Percentiles rank a stretch among this genome's conserved stretches.
Conservation (phyloP, 805 yeast species). For the Spathaspora arborariae region DNA sequence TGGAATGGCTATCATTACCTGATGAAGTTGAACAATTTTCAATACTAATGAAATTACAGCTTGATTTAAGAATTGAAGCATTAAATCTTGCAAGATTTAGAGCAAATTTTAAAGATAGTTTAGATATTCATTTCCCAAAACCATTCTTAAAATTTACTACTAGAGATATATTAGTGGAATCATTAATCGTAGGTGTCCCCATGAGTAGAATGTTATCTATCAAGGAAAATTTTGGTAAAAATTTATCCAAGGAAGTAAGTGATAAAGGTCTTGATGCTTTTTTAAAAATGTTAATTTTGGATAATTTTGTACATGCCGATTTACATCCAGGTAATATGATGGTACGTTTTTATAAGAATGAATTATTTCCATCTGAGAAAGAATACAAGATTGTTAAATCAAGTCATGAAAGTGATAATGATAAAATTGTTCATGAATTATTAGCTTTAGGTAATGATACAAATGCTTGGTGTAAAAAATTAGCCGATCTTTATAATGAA, state of each 20-base stretch:
- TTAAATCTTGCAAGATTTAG: constrained; percentile 70
- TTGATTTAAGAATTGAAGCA: constrained; percentile 89
- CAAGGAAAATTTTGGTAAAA: constrained; percentile 41
- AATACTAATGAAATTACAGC: constrained; percentile 78
- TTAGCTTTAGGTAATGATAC: constrained; percentile 27
- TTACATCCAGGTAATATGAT: constrained; percentile 95
- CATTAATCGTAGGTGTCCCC: constrained; percentile 77
- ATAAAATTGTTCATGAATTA: constrained; percentile 41
- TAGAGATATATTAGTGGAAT: constrained; percentile 77
- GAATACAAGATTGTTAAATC: constrained; percentile 41
- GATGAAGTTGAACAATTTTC: constrained; percentile 90
- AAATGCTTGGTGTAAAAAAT: constrained; percentile 42
- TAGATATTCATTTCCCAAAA: constrained; percentile 74
- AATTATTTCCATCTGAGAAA: constrained; percentile 36
- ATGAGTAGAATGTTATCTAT: constrained; percentile 65
- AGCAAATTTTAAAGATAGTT: constrained; percentile 54
- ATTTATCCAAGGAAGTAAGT: constrained; percentile 63
- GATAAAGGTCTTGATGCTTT: constrained; percentile 89
- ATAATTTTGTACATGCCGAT: constrained; percentile 95
- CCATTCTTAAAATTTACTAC: constrained; percentile 66
- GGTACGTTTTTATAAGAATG: constrained; percentile 60
- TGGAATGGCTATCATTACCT: constrained; percentile 97
- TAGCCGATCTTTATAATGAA: constrained; percentile 44
- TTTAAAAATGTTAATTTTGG: constrained; percentile 85
- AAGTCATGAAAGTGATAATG: constrained; percentile 43